A percentile compares a stretch with the other conserved stretches of the same genome.
Evolutionary conservation across 2,329 filamentous ascomycete species (phyloP).

Genomic region (Didymella pinodella): DNA sequence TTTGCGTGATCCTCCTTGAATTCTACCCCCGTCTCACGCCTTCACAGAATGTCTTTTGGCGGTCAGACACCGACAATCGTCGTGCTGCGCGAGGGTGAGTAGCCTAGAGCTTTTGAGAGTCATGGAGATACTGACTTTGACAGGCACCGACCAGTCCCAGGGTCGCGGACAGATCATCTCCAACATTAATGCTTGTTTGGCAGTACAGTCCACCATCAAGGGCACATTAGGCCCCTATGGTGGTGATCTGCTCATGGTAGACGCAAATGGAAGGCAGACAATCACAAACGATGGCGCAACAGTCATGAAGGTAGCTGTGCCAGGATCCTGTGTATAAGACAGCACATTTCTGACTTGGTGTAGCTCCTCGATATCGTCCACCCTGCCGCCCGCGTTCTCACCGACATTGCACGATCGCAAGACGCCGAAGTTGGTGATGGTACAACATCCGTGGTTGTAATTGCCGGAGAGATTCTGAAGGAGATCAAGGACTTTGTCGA

Average conservation of each 20-base stretch:
- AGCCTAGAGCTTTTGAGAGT: slow-evolving; percentile 31
- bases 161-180: slow-evolving; percentile 96
- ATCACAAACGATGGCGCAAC: slow-evolving; percentile 99
- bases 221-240: slow-evolving; percentile 95
- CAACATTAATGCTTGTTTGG: slow-evolving; percentile 98
- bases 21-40: slow-evolving; percentile 15
- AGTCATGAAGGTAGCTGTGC: slow-evolving; percentile 84
- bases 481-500: slow-evolving; percentile 96
- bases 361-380: slow-evolving; percentile 98
- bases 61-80: slow-evolving; percentile 98
- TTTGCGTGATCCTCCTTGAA: slow-evolving; percentile 39
- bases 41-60: slow-evolving; percentile 83
- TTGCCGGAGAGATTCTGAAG: slow-evolving; percentile 97
- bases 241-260: slow-evolving; percentile 93
- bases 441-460: slow-evolving; percentile 94
- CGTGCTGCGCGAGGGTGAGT: slow-evolving; percentile 93
- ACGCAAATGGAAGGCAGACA: slow-evolving; percentile 93
- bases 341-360: slow-evolving; percentile 12
- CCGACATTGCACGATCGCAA: slow-evolving; percentile 98
- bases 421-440: slow-evolving; percentile 98
- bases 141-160: slow-evolving; percentile 96
- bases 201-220: slow-evolving; percentile 95
- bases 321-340: neutral
- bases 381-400: slow-evolving; percentile 94
- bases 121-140: slow-evolving; percentile 31